A percentile compares a stretch with the other conserved stretches of the same genome.
These are phyloP conservation scores for Volvariella volvacea DNA, from an alignment of 1,284 basidiomycete species.

Conservation along the genomic window DNA sequence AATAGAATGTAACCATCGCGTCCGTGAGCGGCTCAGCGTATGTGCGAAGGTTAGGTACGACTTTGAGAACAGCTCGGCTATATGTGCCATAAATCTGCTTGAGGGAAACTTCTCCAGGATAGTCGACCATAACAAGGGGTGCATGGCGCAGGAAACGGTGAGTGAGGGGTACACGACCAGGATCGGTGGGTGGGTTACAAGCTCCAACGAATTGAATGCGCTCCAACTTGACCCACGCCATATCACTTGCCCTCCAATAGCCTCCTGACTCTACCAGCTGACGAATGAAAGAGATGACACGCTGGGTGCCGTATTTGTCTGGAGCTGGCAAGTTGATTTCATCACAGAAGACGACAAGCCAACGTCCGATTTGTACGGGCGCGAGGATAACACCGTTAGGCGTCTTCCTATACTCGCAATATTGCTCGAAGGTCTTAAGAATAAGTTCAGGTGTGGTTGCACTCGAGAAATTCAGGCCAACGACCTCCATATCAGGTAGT, in stretches of 20 bases:
- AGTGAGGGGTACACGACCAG: slow-evolving; percentile 95
- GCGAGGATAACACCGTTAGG: slow-evolving; percentile 94
- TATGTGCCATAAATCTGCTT: slow-evolving; percentile 99
- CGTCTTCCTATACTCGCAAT: slow-evolving; percentile 98
- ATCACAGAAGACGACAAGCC: slow-evolving; percentile 99
- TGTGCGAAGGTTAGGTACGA: slow-evolving; percentile 88
- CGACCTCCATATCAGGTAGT: slow-evolving; percentile 97
- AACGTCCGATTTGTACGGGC: slow-evolving; percentile 92
- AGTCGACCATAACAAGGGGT: slow-evolving; percentile 99
- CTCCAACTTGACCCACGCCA: slow-evolving; percentile 97
- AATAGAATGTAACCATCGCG: slow-evolving; percentile 96
- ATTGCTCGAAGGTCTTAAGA: slow-evolving; percentile 99
- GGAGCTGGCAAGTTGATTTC: slow-evolving; percentile 98
- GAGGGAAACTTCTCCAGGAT: slow-evolving; percentile 94
- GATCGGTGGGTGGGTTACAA: slow-evolving; percentile 99
- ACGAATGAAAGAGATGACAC: slow-evolving; percentile 97
- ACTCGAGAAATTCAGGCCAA: slow-evolving; percentile 98
- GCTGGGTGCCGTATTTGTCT: slow-evolving; percentile 98
- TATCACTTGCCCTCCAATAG: slow-evolving; percentile 93
- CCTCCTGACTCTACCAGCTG: slow-evolving; percentile 95
- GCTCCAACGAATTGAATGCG: slow-evolving; percentile 99
- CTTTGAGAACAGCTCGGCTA: slow-evolving; percentile 93
- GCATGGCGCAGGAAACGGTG: slow-evolving; percentile 98
- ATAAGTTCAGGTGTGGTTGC: slow-evolving; percentile 98
- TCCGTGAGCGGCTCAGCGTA: slow-evolving; percentile 94